These are phyloP conservation scores for Physcomitrellopsis africana DNA, from an alignment of 225 moss, liverwort and hornwort genomes.

Conservation along the genomic window DNA sequence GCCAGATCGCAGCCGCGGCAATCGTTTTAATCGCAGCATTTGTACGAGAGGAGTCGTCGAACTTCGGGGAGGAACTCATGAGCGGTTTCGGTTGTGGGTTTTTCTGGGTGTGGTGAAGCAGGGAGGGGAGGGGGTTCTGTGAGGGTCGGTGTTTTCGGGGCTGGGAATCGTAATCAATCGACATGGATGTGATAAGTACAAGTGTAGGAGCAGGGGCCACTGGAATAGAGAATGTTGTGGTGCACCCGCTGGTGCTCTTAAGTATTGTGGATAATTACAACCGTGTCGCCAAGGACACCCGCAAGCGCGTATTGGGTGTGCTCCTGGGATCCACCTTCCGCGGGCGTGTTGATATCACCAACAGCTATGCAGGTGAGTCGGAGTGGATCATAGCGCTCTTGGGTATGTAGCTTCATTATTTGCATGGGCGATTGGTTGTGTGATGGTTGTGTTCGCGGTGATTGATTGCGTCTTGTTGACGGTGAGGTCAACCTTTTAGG, in stretches of 20 bases:
- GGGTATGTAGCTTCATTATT: background rate
- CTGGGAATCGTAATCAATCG: background rate
- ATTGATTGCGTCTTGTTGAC: background rate
- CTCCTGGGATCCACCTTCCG: constrained; percentile 80
- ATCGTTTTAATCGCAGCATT: background rate
- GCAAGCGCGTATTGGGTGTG: constrained; percentile 94
- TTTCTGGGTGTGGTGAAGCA: background rate
- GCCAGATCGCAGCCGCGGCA: background rate
- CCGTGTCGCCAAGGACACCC: constrained; percentile 91
- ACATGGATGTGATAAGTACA: constrained; percentile 94
- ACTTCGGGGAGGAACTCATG: background rate
- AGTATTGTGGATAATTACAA: constrained; percentile 99
- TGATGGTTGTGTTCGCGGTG: background rate
- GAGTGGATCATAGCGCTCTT: too few species aligned
- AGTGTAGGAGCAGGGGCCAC: constrained; percentile 62
- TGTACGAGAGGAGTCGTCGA: background rate
- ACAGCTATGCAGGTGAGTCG: constrained; percentile 88
- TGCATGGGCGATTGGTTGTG: background rate
- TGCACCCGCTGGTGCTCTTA: constrained; percentile 93
- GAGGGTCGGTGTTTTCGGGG: background rate
- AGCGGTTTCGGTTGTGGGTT: constrained; percentile 8
- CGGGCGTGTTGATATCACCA: constrained; percentile 96
- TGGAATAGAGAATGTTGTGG: constrained; percentile 95
- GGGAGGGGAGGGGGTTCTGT: constrained; percentile 1
- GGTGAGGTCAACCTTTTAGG: background rate